Evolutionary conservation across 805 yeast genomes (phyloP), one percentile per base, ranked within the genome.

Genomic region (Lachancea fermentati): DNA sequence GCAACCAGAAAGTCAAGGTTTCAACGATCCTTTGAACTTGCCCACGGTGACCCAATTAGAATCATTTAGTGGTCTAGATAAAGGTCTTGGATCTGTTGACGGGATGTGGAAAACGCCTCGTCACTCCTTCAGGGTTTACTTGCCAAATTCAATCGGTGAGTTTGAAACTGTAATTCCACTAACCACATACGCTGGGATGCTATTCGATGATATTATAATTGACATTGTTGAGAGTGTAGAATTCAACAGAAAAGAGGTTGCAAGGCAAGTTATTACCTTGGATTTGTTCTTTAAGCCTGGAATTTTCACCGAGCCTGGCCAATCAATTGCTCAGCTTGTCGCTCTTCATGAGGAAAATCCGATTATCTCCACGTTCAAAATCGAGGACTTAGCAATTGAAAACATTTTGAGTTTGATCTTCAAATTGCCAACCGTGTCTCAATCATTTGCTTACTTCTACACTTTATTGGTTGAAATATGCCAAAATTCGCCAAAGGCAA

Each of bases 361-460:
- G 14, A 57, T 61, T 14, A 53, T 51, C 2, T 76, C 94, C 1
- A 87, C 96, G 0, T 87, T 85, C 84, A 93, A 93, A 58, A 75
- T 88, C 44, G 98, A 93, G 62, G 96, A 89, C 58, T 70, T 89
- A 30, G 85, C 91, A 0, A 74, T 89, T 26, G 97, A 93, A 57
- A 77, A 85, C 32, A 78, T 89, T 31, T 68, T 91, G 45, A 76
- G 86, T 18, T 75, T 85, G 65, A 75, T 89, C 50, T 83, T 86
- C 66, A 77, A 78, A 44, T 68, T 91, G 37, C 95, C 96, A 3
- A 52, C 63, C 2, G 67, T 85, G 1, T 71, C 80, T 19, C 79
- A 81, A 45, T 79, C 80, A 15, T 75, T 69, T 9, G 82, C 88
- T 19, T 93, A 88, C 61, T 93, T 83, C 63, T 85, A 86, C 62